Percentiles rank a stretch among this genome's conserved stretches.
Evolutionary conservation across 208 protist genomes (phyloP).

Genomic region (Acanthamoeba rhysodes): DNA sequence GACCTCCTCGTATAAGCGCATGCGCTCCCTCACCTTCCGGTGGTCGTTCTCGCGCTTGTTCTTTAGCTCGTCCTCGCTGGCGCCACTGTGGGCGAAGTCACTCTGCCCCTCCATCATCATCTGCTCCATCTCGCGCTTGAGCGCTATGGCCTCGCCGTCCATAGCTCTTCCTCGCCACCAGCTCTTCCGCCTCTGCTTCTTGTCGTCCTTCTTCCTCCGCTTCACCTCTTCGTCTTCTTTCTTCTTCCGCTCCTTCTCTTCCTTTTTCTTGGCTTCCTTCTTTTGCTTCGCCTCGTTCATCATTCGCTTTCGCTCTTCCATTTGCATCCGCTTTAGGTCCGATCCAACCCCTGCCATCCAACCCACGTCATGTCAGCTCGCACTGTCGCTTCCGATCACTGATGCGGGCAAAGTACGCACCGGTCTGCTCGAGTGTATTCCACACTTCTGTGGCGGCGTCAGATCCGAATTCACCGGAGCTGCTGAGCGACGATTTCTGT

Average conservation of each 20-base stretch:
- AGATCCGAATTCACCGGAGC: not conserved
- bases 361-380: not conserved
- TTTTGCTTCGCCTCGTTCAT: conserved; percentile 36
- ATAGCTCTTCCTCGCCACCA: conserved; percentile 33
- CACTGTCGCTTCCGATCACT: not conserved
- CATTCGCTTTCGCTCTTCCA: conserved; percentile 51
- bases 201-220: conserved; percentile 15
- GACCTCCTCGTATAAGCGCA: conserved; percentile 35
- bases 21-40: conserved; percentile 14
- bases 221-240: conserved; percentile 31
- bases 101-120: not conserved
- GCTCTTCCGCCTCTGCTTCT: conserved; percentile 45
- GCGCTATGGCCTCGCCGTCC: conserved; percentile 42
- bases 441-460: conserved; percentile 17
- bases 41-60: conserved; percentile 36
- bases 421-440: conserved; percentile 19
- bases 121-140: conserved; percentile 10
- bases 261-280: conserved; percentile 54
- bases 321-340: not conserved
- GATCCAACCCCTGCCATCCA: not conserved
- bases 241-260: conserved; percentile 44
- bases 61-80: conserved; percentile 5
- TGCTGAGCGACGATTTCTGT: not conserved
- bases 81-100: not conserved
- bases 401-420: not conserved